These are phyloP conservation scores for Zygoascus meyerae DNA, from an alignment of 1,139 yeast genomes.

Conservation along the genomic window DNA sequence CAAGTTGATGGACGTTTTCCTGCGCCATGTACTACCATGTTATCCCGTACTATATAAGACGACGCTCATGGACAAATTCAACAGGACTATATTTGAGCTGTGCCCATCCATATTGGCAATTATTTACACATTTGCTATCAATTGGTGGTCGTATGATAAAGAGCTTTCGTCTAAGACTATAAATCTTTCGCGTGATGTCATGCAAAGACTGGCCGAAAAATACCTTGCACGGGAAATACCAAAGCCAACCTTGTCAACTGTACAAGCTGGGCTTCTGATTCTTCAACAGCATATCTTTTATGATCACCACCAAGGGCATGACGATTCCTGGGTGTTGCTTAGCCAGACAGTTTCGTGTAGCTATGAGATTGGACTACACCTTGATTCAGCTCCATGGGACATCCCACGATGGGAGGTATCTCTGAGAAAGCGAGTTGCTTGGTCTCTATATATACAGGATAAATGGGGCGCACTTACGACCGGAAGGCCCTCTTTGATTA, in stretches of 20 bases:
- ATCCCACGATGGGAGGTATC: slow-evolving; percentile 26
- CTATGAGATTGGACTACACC: slow-evolving; percentile 25
- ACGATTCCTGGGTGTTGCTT: slow-evolving; percentile 25
- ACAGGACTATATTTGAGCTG: slow-evolving; percentile 22
- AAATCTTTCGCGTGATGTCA: slow-evolving; percentile 17
- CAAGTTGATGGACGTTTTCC: slow-evolving; percentile 21
- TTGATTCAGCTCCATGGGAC: slow-evolving; percentile 23
- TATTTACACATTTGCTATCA: slow-evolving; percentile 22
- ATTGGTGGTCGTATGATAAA: slow-evolving; percentile 25
- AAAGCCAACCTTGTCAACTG: slow-evolving; percentile 24
- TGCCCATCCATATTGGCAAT: slow-evolving; percentile 25
- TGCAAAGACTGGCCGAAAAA: slow-evolving; percentile 19
- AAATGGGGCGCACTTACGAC: slow-evolving; percentile 29
- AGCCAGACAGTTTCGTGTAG: slow-evolving; percentile 23
- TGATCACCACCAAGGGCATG: slow-evolving; percentile 18
- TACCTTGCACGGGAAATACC: slow-evolving; percentile 21
- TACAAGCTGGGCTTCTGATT: slow-evolving; percentile 24
- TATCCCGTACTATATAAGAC: slow-evolving; percentile 24
- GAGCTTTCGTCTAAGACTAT: slow-evolving; percentile 19
- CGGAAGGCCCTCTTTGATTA: slow-evolving; percentile 29
- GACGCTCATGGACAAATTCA: slow-evolving; percentile 24
- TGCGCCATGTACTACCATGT: slow-evolving; percentile 21
- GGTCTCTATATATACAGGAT: slow-evolving; percentile 31
- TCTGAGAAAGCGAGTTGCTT: slow-evolving; percentile 24
- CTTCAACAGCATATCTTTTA: slow-evolving; percentile 23